A percentile compares a stretch with the other conserved stretches of the same genome.
phyloP scores from a whole-genome alignment of 805 yeast genomes.

The Schizosaccharomyces japonicus region DNA sequence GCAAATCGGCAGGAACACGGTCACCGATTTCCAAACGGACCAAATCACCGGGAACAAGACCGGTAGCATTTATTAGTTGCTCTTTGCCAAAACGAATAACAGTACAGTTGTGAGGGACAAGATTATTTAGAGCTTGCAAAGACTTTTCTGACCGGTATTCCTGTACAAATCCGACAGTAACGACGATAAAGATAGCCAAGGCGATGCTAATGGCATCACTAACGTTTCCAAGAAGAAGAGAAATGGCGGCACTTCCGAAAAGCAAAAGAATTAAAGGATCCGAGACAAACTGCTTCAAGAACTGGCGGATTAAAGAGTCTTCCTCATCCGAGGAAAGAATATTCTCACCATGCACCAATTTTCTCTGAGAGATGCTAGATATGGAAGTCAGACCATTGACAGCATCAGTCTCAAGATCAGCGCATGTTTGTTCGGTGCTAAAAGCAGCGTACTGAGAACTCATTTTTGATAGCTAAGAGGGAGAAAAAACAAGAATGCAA shows the following conservation, averaged over 20 bases:
- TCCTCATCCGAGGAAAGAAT: slow-evolving; percentile 59
- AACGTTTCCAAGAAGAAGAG: slow-evolving; percentile 80
- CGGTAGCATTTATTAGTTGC: slow-evolving; percentile 16
- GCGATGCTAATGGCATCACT: slow-evolving; percentile 92
- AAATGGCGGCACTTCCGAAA: slow-evolving; percentile 69
- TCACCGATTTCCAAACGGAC: slow-evolving; percentile 82
- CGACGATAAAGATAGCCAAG: slow-evolving; percentile 76
- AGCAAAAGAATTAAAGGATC: slow-evolving; percentile 75
- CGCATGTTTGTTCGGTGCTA: neutral
- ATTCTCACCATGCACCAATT: slow-evolving; percentile 56
- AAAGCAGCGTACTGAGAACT: neutral
- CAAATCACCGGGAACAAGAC: slow-evolving; percentile 83
- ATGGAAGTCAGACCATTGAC: slow-evolving; percentile 15
- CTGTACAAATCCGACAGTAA: slow-evolving; percentile 81
- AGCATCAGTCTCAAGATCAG: neutral
- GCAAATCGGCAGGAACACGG: slow-evolving; percentile 83
- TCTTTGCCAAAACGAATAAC: slow-evolving; percentile 60
- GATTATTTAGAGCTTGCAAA: slow-evolving; percentile 68
- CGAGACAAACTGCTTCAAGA: slow-evolving; percentile 56
- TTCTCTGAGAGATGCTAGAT: slow-evolving; percentile 50
- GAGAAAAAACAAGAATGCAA: neutral
- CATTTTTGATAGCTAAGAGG: neutral
- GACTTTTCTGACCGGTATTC: slow-evolving; percentile 91
- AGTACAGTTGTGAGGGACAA: slow-evolving; percentile 94
- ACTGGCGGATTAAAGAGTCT: slow-evolving; percentile 37